Percentiles rank a stretch among this genome's conserved stretches.
Evolutionary conservation across 2,329 filamentous ascomycete species (phyloP).

Genomic region (Xylariaceae sp.): DNA sequence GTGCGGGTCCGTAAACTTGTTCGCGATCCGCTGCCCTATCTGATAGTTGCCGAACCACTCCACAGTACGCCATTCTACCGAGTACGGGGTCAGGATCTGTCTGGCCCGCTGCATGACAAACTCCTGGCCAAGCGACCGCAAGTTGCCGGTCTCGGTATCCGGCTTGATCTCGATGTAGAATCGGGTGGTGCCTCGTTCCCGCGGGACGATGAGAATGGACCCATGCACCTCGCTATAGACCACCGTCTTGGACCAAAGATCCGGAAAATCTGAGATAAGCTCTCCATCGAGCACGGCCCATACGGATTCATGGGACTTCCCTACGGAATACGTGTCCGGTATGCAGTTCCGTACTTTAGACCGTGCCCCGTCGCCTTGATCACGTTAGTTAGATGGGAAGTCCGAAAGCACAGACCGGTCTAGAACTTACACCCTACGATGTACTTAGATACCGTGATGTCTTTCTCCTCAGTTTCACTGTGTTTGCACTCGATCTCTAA

Average conservation of each 20-base stretch:
- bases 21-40: slow-evolving; percentile 71
- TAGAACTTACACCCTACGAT: slow-evolving; percentile 61
- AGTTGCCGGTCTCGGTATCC: slow-evolving; percentile 42
- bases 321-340: slow-evolving; percentile 44
- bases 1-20: slow-evolving; percentile 66
- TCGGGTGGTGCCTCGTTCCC: slow-evolving; percentile 73
- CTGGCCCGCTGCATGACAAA: slow-evolving; percentile 71
- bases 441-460: slow-evolving; percentile 59
- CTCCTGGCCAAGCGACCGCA: slow-evolving; percentile 53
- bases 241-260: slow-evolving; percentile 74
- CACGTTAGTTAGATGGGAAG: slow-evolving; percentile 18
- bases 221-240: slow-evolving; percentile 68
- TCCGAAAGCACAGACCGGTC: neutral
- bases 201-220: slow-evolving; percentile 73
- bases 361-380: slow-evolving; percentile 63
- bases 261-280: slow-evolving; percentile 72
- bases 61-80: slow-evolving; percentile 59
- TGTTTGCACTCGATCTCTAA: slow-evolving; percentile 44
- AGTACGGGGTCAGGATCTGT: slow-evolving; percentile 62
- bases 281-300: slow-evolving; percentile 76
- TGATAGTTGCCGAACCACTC: slow-evolving; percentile 76
- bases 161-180: slow-evolving; percentile 62
- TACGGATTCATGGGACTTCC: slow-evolving; percentile 39
- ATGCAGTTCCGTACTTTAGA: slow-evolving; percentile 71
- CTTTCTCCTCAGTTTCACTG: slow-evolving; percentile 38